phyloP scores from a whole-genome alignment of 345 rosid species.

The Heritiera littoralis region DNA sequence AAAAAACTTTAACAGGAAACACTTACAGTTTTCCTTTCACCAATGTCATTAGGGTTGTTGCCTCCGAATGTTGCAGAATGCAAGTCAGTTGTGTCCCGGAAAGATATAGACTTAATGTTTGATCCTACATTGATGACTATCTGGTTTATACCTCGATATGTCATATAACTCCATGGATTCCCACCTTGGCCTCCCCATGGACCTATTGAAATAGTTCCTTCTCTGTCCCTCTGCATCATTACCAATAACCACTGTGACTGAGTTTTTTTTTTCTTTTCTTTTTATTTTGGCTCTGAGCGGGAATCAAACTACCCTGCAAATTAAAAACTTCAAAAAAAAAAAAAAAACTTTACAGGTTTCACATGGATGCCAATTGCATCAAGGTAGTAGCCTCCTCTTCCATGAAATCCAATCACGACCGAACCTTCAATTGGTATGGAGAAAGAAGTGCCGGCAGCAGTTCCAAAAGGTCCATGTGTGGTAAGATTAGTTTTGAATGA shows the following conservation, averaged over 20 bases:
- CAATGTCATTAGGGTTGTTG: background rate
- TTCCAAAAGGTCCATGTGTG: conserved; percentile 3
- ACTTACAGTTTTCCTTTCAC: background rate
- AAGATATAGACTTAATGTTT: background rate
- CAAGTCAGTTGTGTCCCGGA: background rate
- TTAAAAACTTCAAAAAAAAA: background rate
- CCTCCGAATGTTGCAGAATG: background rate
- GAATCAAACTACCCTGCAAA: background rate
- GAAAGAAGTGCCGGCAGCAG: conserved; percentile 1
- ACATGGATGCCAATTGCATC: conserved; percentile 8
- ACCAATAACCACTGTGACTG: background rate
- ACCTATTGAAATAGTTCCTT: background rate
- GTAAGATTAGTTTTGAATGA: conserved; percentile 1
- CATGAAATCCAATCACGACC: background rate
- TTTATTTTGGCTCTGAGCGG: background rate
- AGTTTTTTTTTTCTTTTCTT: background rate
- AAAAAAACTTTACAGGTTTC: background rate
- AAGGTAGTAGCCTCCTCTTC: conserved; percentile 3
- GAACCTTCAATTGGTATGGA: background rate
- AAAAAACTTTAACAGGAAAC: background rate
- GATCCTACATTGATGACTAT: background rate
- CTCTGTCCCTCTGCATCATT: background rate
- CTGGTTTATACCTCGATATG: background rate
- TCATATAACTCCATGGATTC: background rate
- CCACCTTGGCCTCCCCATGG: conserved; percentile 10